Evolutionary conservation across 1,139 yeast species (phyloP), one percentile per base, ranked within the genome.

Genomic region (Geotrichum candidum): DNA sequence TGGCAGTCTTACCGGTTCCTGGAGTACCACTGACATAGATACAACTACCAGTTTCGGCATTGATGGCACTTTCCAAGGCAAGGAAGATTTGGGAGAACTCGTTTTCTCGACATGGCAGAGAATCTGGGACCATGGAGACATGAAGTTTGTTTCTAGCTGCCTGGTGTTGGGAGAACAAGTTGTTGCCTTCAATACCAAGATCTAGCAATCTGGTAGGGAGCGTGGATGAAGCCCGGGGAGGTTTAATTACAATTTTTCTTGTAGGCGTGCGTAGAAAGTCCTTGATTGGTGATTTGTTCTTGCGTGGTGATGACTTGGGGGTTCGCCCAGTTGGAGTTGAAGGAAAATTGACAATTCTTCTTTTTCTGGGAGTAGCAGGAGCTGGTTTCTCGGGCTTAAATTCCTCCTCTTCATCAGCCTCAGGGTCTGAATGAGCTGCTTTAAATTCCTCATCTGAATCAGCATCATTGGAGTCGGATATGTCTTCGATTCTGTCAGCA

Each of bases 1-100:
- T 94, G 6, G 96, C 96, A 0, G 99, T 94, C 72, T 94, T 94
- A 15, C 99, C 99, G 3, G 96, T 92, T 11, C 99, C 99, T 0
- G 99, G 99, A 0, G 97, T 91, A 1, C 99, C 99, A 74, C 97
- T 90, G 6, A 94, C 85, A 70, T 92, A 94, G 6, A 94, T 76
- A 69, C 97, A 90, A 23, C 94, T 83, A 0, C 99, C 98, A 1
- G 87, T 82, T 54, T 83, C 83, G 22, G 87, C 82, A 60, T 81
- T 81, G 45, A 94, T 84, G 0, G 97, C 90, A 58, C 85, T 80
- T 68, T 90, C 94, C n/a, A 94, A 73, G 57, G 85, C 84, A 60
- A 84, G 74, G 71, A 85, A 88, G 9, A 94, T 77, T 62, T 86
- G 82, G n/a, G 86, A 82, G 72, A 88, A 91, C 72, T 94, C 97